These are phyloP conservation scores for Entoloma clypeatum DNA, from an alignment of 1,284 basidiomycete genomes.

Conservation along the genomic window DNA sequence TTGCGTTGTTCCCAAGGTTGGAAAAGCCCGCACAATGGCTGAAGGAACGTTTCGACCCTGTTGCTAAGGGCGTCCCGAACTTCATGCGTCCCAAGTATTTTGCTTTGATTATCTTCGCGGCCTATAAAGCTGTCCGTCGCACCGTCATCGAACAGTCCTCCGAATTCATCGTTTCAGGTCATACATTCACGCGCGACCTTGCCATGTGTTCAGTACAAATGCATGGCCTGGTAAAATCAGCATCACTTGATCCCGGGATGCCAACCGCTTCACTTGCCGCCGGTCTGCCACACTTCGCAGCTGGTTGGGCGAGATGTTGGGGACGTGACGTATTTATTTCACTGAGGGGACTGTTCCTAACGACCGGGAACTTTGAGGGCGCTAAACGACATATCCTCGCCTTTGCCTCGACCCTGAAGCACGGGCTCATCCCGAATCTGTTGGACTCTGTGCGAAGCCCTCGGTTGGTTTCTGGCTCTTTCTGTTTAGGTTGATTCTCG, in stretches of 20 bases:
- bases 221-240: constrained; percentile 86
- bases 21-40: constrained; percentile 76
- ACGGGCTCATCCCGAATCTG: constrained; percentile 91
- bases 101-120: constrained; percentile 82
- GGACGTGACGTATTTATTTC: constrained; percentile 97
- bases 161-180: constrained; percentile 79
- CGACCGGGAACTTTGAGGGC: constrained; percentile 84
- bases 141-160: constrained; percentile 83
- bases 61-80: constrained; percentile 71
- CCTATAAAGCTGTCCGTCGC: constrained; percentile 84
- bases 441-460: constrained; percentile 84
- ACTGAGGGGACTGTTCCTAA: constrained; percentile 85
- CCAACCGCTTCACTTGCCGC: constrained; percentile 83
- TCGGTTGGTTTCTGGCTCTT: constrained; percentile 47
- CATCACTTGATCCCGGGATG: constrained; percentile 73
- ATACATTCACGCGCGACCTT: constrained; percentile 86
- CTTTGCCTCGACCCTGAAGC: constrained; percentile 83
- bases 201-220: constrained; percentile 88
- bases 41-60: constrained; percentile 75
- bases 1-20: constrained; percentile 62
- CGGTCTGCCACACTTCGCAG: constrained; percentile 90
- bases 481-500: constrained; percentile 12
- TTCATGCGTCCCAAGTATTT: constrained; percentile 95
- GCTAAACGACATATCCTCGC: constrained; percentile 87
- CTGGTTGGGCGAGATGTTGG: constrained; percentile 94